Conservation (phyloP, 768 basidiomycete genomes). For the Cystobasidium ongulense region DNA sequence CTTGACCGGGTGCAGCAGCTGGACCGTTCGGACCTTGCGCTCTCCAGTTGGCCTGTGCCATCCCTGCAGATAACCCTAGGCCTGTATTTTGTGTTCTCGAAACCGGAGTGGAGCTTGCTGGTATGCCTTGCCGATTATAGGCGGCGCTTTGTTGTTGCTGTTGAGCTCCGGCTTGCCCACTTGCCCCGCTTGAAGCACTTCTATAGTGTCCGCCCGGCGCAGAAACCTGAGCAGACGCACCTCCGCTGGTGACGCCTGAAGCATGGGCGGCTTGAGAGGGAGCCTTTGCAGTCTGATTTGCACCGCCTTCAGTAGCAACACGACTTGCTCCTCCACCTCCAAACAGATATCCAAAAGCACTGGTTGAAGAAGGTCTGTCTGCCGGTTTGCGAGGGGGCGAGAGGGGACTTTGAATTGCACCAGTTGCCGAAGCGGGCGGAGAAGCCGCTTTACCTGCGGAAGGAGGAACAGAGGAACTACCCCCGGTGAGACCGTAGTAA, state of each 20-base stretch:
- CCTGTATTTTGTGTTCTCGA: not conserved
- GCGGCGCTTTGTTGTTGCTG: not conserved
- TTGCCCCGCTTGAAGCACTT: not conserved
- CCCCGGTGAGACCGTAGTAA: not conserved
- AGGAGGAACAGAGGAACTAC: not conserved
- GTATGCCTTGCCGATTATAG: not conserved
- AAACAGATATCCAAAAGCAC: not conserved
- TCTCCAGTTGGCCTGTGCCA: not conserved
- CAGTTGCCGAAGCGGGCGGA: not conserved
- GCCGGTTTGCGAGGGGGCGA: not conserved
- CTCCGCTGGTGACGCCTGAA: not conserved
- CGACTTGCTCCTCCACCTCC: not conserved
- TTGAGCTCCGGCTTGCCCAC: not conserved
- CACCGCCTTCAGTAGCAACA: not conserved
- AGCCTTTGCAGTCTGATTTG: not conserved
- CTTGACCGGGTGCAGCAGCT: not conserved
- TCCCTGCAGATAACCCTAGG: not conserved
- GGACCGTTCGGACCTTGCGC: not conserved
- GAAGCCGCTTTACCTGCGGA: not conserved
- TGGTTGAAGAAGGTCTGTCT: slow-evolving; percentile 1
- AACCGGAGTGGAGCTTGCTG: not conserved
- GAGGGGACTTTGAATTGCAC: not conserved
- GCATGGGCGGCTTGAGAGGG: not conserved
- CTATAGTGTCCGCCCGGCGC: not conserved
- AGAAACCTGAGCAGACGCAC: not conserved